These are phyloP conservation scores for Hibiscus syriacus DNA, from an alignment of 345 rosid species.

Conservation along the genomic window DNA sequence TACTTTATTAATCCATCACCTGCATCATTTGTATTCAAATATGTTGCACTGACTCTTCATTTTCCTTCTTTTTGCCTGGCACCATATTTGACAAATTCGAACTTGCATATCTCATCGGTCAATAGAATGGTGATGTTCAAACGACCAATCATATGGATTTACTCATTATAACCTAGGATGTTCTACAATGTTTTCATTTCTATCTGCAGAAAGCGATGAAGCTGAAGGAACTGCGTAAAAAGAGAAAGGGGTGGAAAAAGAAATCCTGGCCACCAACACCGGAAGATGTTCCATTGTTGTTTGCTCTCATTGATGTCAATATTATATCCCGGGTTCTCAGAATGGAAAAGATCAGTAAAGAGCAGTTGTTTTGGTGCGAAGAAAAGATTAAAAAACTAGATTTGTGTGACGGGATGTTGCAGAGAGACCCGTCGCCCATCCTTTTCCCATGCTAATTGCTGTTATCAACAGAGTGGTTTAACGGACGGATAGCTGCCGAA, in stretches of 20 bases:
- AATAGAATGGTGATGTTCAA: not conserved
- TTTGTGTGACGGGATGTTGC: slow-evolving; percentile 49
- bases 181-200: not conserved
- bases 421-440: slow-evolving; percentile 70
- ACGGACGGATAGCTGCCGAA: not conserved
- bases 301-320: slow-evolving; percentile 62
- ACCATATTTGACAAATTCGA: not conserved
- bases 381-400: slow-evolving; percentile 85
- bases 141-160: not conserved
- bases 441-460: slow-evolving; percentile 45
- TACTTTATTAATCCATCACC: not conserved
- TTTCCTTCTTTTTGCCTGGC: not conserved
- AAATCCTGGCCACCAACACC: slow-evolving; percentile 69
- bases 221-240: slow-evolving; percentile 64
- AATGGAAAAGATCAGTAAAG: slow-evolving; percentile 64
- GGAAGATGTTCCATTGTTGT: slow-evolving; percentile 60
- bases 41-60: not conserved
- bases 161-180: not conserved
- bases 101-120: not conserved
- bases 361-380: slow-evolving; percentile 87
- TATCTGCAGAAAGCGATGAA: slow-evolving; percentile 55
- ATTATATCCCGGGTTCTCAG: slow-evolving; percentile 59
- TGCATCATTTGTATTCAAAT: not conserved
- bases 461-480: not conserved
- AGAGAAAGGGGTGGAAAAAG: slow-evolving; percentile 73